Percentiles rank a stretch among this genome's conserved stretches.
These are phyloP conservation scores for Termitomyces heimii DNA, from an alignment of 768 basidiomycete species.

Conservation along the genomic window DNA sequence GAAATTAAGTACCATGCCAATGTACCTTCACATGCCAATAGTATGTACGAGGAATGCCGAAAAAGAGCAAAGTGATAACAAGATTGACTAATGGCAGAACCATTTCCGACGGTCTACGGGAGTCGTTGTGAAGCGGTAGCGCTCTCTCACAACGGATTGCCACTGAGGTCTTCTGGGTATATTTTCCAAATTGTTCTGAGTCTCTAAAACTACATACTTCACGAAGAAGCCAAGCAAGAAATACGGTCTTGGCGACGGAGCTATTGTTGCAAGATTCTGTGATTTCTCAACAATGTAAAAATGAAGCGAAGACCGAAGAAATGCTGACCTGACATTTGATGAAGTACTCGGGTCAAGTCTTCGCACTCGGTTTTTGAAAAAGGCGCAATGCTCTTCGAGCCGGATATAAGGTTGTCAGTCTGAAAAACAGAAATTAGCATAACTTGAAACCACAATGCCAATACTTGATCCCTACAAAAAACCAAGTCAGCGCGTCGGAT, in stretches of 20 bases:
- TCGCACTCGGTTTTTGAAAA: constrained; percentile 52
- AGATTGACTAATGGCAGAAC: constrained; percentile 26
- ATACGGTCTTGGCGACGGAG: constrained; percentile 36
- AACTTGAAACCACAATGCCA: neutral
- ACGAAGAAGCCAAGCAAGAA: constrained; percentile 45
- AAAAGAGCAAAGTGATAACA: constrained; percentile 38
- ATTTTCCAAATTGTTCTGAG: constrained; percentile 37
- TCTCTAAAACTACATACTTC: constrained; percentile 46
- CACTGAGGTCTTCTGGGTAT: constrained; percentile 27
- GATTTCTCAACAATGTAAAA: neutral
- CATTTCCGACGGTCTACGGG: constrained; percentile 16
- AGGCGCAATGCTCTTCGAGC: constrained; percentile 36
- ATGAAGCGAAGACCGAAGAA: neutral
- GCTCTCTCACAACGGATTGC: constrained; percentile 16
- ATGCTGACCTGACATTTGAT: constrained; percentile 25
- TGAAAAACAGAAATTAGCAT: constrained; percentile 7
- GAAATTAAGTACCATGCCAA: neutral
- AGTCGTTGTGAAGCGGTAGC: constrained; percentile 5
- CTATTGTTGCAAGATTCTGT: constrained; percentile 26
- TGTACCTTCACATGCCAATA: constrained; percentile 38
- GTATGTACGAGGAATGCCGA: constrained; percentile 49
- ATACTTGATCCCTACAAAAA: constrained; percentile 26
- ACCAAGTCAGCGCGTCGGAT: constrained; percentile 45
- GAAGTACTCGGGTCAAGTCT: constrained; percentile 36
- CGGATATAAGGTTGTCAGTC: constrained; percentile 45